These are phyloP conservation scores for Calonectria pteridis DNA, from an alignment of 2,329 filamentous ascomycete species.

Conservation along the genomic window DNA sequence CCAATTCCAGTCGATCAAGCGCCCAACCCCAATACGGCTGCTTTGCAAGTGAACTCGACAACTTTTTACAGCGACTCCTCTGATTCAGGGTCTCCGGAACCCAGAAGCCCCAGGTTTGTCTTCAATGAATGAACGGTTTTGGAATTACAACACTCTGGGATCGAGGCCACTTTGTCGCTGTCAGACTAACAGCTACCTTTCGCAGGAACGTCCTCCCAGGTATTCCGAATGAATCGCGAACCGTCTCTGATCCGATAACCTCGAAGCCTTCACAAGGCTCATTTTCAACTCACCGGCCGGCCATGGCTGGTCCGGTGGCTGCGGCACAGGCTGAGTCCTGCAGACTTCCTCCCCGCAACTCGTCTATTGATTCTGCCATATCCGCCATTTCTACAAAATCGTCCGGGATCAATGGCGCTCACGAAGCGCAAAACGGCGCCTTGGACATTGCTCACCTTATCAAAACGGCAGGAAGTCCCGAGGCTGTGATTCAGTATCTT, in stretches of 20 bases:
- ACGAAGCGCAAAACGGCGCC: slow-evolving; percentile 70
- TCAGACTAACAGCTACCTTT: slow-evolving; percentile 25
- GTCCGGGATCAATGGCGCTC: slow-evolving; percentile 66
- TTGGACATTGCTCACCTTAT: slow-evolving; percentile 85
- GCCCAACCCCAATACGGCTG: slow-evolving; percentile 25
- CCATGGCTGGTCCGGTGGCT: slow-evolving; percentile 62
- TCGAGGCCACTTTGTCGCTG: neutral
- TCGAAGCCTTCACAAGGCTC: slow-evolving; percentile 58
- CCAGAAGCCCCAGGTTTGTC: slow-evolving; percentile 50
- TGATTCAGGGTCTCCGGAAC: slow-evolving; percentile 49
- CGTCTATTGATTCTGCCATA: slow-evolving; percentile 94
- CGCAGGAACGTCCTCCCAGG: slow-evolving; percentile 43
- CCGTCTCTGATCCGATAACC: slow-evolving; percentile 58
- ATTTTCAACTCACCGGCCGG: slow-evolving; percentile 52
- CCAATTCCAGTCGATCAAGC: slow-evolving; percentile 34
- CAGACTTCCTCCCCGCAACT: slow-evolving; percentile 73
- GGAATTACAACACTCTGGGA: neutral
- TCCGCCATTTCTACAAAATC: slow-evolving; percentile 77
- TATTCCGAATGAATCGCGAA: slow-evolving; percentile 64
- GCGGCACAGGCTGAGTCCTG: slow-evolving; percentile 55
- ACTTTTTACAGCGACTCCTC: slow-evolving; percentile 55
- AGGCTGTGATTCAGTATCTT: slow-evolving; percentile 89
- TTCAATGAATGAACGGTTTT: slow-evolving; percentile 10
- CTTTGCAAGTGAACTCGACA: slow-evolving; percentile 39
- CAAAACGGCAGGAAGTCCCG: slow-evolving; percentile 86